Evolutionary conservation across 2,329 filamentous ascomycete genomes (phyloP).

Genomic region (Alternaria rosae): DNA sequence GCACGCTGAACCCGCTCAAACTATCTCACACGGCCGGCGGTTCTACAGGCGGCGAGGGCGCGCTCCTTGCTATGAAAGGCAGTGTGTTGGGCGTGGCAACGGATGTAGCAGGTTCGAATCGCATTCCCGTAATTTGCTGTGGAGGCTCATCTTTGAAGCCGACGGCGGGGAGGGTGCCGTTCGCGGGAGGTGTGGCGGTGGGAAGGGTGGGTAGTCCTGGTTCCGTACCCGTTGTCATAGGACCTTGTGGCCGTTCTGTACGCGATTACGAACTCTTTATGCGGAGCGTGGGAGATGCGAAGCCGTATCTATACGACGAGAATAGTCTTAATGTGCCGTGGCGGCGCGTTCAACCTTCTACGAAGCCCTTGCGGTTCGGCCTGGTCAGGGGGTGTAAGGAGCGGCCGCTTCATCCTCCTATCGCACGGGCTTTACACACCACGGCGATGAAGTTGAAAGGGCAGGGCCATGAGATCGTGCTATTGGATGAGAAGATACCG

Average conservation of each 20-base stretch:
- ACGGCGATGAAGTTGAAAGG: constrained; percentile 51
- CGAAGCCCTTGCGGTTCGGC: constrained; percentile 55
- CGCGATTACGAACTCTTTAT: constrained; percentile 55
- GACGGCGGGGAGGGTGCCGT: constrained; percentile 61
- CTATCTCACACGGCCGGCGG: constrained; percentile 68
- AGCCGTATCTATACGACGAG: constrained; percentile 58
- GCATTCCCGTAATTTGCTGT: constrained; percentile 84
- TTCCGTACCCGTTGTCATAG: constrained; percentile 50
- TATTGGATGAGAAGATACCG: constrained; percentile 37
- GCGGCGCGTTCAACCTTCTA: constrained; percentile 42
- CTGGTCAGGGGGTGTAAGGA: constrained; percentile 57
- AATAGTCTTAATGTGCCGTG: constrained; percentile 56
- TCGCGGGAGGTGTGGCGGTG: constrained; percentile 35
- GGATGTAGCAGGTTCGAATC: constrained; percentile 69
- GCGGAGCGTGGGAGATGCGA: constrained; percentile 48
- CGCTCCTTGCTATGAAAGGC: constrained; percentile 65
- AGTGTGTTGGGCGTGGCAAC: constrained; percentile 68
- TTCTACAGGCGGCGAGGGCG: constrained; percentile 70
- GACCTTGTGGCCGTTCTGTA: constrained; percentile 54
- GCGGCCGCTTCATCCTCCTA: constrained; percentile 61
- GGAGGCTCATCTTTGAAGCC: constrained; percentile 59
- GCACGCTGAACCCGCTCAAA: constrained; percentile 70
- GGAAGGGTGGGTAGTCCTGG: constrained; percentile 42
- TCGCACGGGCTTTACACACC: constrained; percentile 55
- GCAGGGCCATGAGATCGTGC: constrained; percentile 55